These are phyloP conservation scores for Colletotrichum horii DNA, from an alignment of 2,329 filamentous ascomycete genomes.

Conservation along the genomic window DNA sequence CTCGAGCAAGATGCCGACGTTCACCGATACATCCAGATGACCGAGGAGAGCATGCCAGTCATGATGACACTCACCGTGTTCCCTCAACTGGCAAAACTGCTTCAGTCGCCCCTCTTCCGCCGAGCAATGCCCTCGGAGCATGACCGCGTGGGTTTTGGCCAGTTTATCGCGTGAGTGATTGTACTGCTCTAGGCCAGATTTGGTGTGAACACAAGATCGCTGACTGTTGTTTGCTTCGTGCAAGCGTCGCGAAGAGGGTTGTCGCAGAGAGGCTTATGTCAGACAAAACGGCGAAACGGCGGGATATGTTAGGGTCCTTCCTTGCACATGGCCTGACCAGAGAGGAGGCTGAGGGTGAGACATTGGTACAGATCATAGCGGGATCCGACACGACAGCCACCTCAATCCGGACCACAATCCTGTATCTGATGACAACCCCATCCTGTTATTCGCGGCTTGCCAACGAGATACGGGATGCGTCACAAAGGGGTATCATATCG, in stretches of 20 bases:
- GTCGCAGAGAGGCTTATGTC: constrained; percentile 26
- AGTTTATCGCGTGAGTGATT: constrained; percentile 34
- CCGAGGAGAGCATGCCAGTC: constrained; percentile 45
- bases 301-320: constrained; percentile 47
- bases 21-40: constrained; percentile 52
- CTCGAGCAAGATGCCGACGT: constrained; percentile 52
- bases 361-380: constrained; percentile 38
- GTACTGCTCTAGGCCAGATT: background rate
- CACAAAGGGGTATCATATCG: constrained; percentile 28
- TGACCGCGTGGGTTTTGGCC: constrained; percentile 43
- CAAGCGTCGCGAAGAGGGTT: constrained; percentile 25
- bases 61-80: constrained; percentile 48
- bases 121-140: constrained; percentile 44
- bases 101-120: constrained; percentile 46
- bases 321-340: constrained; percentile 40
- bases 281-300: constrained; percentile 21
- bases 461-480: constrained; percentile 48
- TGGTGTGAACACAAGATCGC: background rate
- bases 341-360: constrained; percentile 33
- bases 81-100: constrained; percentile 43
- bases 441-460: constrained; percentile 50
- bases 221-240: background rate
- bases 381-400: constrained; percentile 43
- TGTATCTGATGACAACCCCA: constrained; percentile 57
- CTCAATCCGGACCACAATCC: constrained; percentile 49